Base-by-base conservation (phyloP, 352 stramenopile genomes). In the Detonula confervacea region DNA sequence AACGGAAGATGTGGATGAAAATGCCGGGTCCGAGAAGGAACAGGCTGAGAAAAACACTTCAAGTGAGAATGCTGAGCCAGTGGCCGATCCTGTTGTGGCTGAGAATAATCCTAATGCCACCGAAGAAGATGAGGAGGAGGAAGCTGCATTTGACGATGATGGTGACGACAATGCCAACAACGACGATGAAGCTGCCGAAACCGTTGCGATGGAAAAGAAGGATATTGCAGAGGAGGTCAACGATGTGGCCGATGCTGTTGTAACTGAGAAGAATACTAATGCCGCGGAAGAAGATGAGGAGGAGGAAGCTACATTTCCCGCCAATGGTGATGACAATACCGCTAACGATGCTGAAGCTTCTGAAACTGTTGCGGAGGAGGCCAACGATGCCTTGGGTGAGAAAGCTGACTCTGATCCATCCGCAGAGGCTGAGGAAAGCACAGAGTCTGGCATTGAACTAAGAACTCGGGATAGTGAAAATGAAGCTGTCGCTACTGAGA, bases 211-310 rank as follows among this genome's bases (percentile, higher is more conserved):
- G 18, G 25, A 76, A 39, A 25, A 72, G 8, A 14, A 1, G 2
- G 42, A 27, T 35, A 20, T 11, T 24, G 18, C 56, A 16, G 33
- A 9, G 14, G 22, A 35, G 37, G n/a, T n/a, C n/a, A n/a, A n/a
- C n/a, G n/a, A n/a, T n/a, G n/a, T n/a, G n/a, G n/a, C n/a, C n/a
- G n/a, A n/a, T n/a, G n/a, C n/a, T n/a, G n/a, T n/a, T n/a, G n/a
- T n/a, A n/a, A n/a, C n/a, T n/a, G n/a, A n/a, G n/a, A n/a, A n/a
- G n/a, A n/a, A n/a, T n/a, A 24, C 54, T 22, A 22, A 29, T 30
- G 61, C 14, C 18, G 64, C 24, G 33, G 65, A 71, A 8, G 60
- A 73, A 12, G 70, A 73, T 4, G 57, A 65, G 44, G 69, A 62
- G 37, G 20, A 16, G 3, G 70, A 79, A 22, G 70, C 60, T 24